Percentiles rank a stretch among this genome's conserved stretches.
These are phyloP conservation scores for Tulasnella sp. DNA, from an alignment of 768 basidiomycete species.

Conservation along the genomic window DNA sequence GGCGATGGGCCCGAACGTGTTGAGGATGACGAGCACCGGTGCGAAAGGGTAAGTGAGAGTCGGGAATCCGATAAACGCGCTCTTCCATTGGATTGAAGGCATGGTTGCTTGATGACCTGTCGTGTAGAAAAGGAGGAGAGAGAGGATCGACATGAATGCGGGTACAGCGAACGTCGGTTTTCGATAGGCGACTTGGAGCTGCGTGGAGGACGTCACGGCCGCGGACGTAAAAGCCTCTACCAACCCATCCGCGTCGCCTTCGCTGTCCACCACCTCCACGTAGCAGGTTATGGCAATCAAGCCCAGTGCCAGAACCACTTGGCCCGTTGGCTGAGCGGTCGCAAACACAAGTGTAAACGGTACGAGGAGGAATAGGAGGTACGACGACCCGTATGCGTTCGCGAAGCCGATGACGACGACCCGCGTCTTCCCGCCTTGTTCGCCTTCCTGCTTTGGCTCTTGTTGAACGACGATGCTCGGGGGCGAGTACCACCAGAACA, in stretches of 20 bases:
- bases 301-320: slow-evolving; percentile 64
- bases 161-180: slow-evolving; percentile 59
- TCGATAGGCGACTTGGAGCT: slow-evolving; percentile 10
- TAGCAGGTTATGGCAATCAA: slow-evolving; percentile 66
- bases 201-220: slow-evolving; percentile 32
- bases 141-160: slow-evolving; percentile 69
- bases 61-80: slow-evolving; percentile 74
- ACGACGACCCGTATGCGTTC: slow-evolving; percentile 85
- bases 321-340: slow-evolving; percentile 74
- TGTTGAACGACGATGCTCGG: slow-evolving; percentile 51
- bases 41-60: slow-evolving; percentile 69
- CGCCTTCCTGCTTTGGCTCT: slow-evolving; percentile 27
- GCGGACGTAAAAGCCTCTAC: slow-evolving; percentile 45
- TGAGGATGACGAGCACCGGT: slow-evolving; percentile 66
- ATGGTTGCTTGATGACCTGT: slow-evolving; percentile 92
- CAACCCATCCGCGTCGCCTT: slow-evolving; percentile 52
- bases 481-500: slow-evolving; percentile 68
- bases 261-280: slow-evolving; percentile 76
- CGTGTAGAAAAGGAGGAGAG: slow-evolving; percentile 70
- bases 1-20: slow-evolving; percentile 70
- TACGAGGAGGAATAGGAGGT: slow-evolving; percentile 74
- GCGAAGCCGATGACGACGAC: slow-evolving; percentile 70
- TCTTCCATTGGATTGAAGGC: slow-evolving; percentile 91
- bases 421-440: slow-evolving; percentile 10
- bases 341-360: slow-evolving; percentile 56